Base-by-base conservation (phyloP, 108 stramenopile species). In the Schizochytrium sp. region DNA sequence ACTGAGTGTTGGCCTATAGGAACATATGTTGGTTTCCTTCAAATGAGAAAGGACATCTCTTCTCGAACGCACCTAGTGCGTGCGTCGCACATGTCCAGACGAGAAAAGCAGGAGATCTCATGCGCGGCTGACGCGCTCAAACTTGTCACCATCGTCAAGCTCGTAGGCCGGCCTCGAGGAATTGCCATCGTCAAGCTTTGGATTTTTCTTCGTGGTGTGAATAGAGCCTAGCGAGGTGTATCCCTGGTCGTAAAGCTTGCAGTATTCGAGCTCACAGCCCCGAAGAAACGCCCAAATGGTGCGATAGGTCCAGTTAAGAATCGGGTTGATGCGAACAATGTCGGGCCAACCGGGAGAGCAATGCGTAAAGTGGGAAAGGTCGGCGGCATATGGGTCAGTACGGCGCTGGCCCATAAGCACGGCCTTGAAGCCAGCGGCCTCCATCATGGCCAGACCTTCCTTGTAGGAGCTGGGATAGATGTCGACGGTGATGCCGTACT, bases 241-340 rank as follows among this genome's bases (percentile, higher is more conserved):
- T 5, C 99, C 99, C 60, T 94, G 76, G 90, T 98, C 98, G 93
- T 99, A 99, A 21, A 99, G 93, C 34, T 90, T 87, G 91, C 97
- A 98, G 90, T 98, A 98, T 14, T 97, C 97, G 51, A 99, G 92
- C 29, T 97, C 88, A 90, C 95, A 97, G 6, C 90, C 44, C 47
- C 98, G 89, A 59, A 98, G 90, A 89, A 99, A 98, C 58, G 95
- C 94, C 99, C 98, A 98, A 5, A 99, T 94, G 72, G 97, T 93
- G 6, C 95, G 95, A 88, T 97, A 96, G 4, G 89, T 93, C 99
- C 99, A 99, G 57, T 96, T 76, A 57, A 99, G 76, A 8, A 98
- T 92, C 5, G 99, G 99, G 92, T 98, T 99, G 29, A 98, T 96
- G 10, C 99, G 94, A 93, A 99, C 96, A 89, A 99, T 98, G 4